Base-by-base conservation (phyloP, 2,329 filamentous ascomycete genomes). In the Waltergamsia citrina region DNA sequence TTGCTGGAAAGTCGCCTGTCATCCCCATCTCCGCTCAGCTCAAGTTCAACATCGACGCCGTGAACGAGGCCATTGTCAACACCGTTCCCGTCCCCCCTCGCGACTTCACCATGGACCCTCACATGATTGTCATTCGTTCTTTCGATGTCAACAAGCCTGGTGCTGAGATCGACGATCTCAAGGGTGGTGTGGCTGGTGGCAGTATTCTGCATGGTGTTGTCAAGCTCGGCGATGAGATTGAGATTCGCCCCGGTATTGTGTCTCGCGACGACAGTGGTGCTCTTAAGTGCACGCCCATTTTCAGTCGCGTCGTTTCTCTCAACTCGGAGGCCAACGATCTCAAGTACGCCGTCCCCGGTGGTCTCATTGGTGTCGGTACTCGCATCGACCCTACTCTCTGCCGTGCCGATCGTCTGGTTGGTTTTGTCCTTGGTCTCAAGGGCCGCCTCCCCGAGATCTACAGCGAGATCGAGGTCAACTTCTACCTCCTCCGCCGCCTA, bases 71-170 rank as follows among this genome's bases (percentile, higher is more conserved):
- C 51, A 85, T 98, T 45, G 85, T 95, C 60, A 87, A 85, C 55
- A 93, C 85, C 51, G 95, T 98, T 49, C 92, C 92, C 18, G 81
- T 96, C 8, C 92, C 92, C 12, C 66, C 82, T 40, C 77, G 92
- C 60, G 88, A 96, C 61, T 96, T 98, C 68, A 78, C 78, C 47
- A 77, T 83, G 50, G 85, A 90, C 45, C 92, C 92, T 28, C 88
- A 94, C 65, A 95, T 98, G 86, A 98, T 98, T 53, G 81, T 98
- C 56, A 98, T 98, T 60, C 86, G 92, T 61, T 96, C 90, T 3
- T 98, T 98, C 60, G 92, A 98, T 55, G 93, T 98, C 54, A 98
- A 98, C 78, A 98, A 98, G 75, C 92, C 92, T 27, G 92, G 92
- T 74, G 88, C 92, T 27, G 92, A 95, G 64, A 96, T 98, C 45